Percentiles rank a stretch among this genome's conserved stretches.
These are phyloP conservation scores for Nakataea oryzae DNA, from an alignment of 2,329 filamentous ascomycete genomes.

Conservation along the genomic window DNA sequence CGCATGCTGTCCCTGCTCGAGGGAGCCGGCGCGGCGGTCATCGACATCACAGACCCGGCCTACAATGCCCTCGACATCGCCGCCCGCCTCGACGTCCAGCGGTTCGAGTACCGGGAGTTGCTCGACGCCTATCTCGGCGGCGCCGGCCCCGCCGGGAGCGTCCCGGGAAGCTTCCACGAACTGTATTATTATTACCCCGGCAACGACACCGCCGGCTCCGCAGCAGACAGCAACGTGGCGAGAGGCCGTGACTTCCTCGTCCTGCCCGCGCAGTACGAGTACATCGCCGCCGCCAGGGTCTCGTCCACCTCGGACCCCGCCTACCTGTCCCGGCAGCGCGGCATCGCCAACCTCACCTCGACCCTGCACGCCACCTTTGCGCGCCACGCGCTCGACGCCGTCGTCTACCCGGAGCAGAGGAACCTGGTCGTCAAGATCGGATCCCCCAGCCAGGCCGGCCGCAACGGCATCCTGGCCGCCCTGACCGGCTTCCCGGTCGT, in stretches of 20 bases:
- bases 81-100: slow-evolving; percentile 44
- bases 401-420: slow-evolving; percentile 56
- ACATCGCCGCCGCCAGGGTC: slow-evolving; percentile 36
- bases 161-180: slow-evolving; percentile 32
- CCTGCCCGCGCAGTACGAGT: slow-evolving; percentile 45
- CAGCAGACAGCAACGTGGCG: slow-evolving; percentile 16
- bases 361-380: slow-evolving; percentile 39
- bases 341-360: slow-evolving; percentile 41
- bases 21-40: slow-evolving; percentile 33
- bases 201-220: too few species aligned
- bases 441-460: slow-evolving; percentile 42
- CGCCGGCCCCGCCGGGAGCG: slow-evolving; percentile 15
- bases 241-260: slow-evolving; percentile 37
- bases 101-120: slow-evolving; percentile 45
- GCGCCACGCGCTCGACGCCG: slow-evolving; percentile 36
- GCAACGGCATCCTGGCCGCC: slow-evolving; percentile 34
- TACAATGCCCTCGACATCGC: slow-evolving; percentile 42
- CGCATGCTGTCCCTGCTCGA: slow-evolving; percentile 32
- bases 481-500: slow-evolving; percentile 28
- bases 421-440: slow-evolving; percentile 51
- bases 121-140: slow-evolving; percentile 44
- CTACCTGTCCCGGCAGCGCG: slow-evolving; percentile 34
- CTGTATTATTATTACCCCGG: slow-evolving; percentile 29
- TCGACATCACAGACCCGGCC: slow-evolving; percentile 34
- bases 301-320: slow-evolving; percentile 35